These are phyloP conservation scores for Dorcoceras hygrometricum DNA, from an alignment of 257 asterid genomes.

Conservation along the genomic window DNA sequence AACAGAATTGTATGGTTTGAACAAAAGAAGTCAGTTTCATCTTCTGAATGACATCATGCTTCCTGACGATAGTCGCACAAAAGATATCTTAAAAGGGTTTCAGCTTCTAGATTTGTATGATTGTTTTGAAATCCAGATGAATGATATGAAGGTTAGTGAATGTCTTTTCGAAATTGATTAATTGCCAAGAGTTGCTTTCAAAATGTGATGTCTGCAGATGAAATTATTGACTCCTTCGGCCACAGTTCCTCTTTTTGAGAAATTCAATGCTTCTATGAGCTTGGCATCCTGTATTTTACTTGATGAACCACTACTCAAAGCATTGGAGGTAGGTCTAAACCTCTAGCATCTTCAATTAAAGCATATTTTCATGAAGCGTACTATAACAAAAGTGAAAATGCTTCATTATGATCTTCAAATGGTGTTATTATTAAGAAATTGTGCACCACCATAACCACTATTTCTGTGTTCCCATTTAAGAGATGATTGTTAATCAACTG, in stretches of 20 bases:
- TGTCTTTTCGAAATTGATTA: constrained; percentile 18
- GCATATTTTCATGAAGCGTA: constrained; percentile 18
- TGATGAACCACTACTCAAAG: constrained; percentile 62
- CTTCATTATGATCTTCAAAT: constrained; percentile 8
- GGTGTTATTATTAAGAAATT: constrained; percentile 4
- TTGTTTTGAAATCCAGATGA: constrained; percentile 52
- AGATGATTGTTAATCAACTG: constrained; percentile 6
- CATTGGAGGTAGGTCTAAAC: constrained; percentile 54
- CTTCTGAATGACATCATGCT: constrained; percentile 25
- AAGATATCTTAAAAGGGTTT: constrained; percentile 36
- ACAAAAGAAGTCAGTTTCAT: constrained; percentile 34
- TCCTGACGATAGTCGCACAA: constrained; percentile 30
- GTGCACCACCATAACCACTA: constrained; percentile 10
- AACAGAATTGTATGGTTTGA: constrained; percentile 33
- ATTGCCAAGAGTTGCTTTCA: constrained; percentile 21
- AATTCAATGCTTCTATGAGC: constrained; percentile 47
- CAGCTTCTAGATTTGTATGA: constrained; percentile 69
- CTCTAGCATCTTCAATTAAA: constrained; percentile 14
- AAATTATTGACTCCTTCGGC: constrained; percentile 42
- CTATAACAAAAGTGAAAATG: constrained; percentile 17
- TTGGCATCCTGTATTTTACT: constrained; percentile 60
- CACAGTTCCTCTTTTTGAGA: constrained; percentile 52
- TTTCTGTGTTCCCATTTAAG: neutral
- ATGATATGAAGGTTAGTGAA: constrained; percentile 63
- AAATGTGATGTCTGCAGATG: constrained; percentile 46